phyloP scores from a whole-genome alignment of 257 asterid genomes.

The Solanum stenotomum region DNA sequence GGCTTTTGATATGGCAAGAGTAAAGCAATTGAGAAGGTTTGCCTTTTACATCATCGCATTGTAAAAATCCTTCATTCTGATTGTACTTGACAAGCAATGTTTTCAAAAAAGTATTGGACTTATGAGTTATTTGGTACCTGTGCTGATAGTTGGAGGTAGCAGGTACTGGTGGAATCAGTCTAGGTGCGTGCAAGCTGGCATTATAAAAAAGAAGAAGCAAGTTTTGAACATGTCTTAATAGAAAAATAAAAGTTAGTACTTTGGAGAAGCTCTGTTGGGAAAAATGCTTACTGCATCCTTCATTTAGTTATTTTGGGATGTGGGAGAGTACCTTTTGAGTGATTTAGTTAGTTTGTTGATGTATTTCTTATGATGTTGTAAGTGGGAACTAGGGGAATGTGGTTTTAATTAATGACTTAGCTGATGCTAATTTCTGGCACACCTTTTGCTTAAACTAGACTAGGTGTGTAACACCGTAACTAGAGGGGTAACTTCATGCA shows the following conservation, averaged over 20 bases:
- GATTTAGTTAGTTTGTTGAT: background rate
- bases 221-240: background rate
- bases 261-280: background rate
- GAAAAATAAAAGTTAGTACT: background rate
- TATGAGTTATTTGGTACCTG: background rate
- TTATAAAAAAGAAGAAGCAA: background rate
- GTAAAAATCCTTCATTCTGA: background rate
- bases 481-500: background rate
- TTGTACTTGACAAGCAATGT: background rate
- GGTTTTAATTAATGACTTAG: background rate
- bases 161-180: background rate
- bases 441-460: background rate
- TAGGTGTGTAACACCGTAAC: background rate
- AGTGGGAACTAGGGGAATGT: background rate
- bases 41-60: background rate
- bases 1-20: background rate
- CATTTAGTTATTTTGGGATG: background rate
- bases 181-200: background rate
- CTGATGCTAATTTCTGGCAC: background rate
- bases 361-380: background rate
- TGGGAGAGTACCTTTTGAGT: background rate
- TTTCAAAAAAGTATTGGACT: background rate
- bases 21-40: background rate
- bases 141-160: background rate
- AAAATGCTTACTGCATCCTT: background rate